Percentiles rank a stretch among this genome's conserved stretches.
phyloP scores from a whole-genome alignment of 208 protist genomes.

The Crithidia sp. region DNA sequence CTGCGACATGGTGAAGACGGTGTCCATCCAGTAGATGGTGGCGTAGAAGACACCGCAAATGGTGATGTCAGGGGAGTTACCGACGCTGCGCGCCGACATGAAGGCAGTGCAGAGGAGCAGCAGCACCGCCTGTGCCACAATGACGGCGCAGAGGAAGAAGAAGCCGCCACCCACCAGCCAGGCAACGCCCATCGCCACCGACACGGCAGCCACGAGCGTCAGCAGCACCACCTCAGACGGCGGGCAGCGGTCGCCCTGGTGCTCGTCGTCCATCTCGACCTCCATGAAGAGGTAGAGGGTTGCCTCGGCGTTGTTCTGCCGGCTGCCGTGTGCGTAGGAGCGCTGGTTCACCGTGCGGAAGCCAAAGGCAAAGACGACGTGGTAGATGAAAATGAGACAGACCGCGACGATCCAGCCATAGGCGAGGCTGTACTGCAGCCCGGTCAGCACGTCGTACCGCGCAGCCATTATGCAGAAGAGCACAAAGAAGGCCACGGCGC shows the following conservation, averaged over 20 bases:
- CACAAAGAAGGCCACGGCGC: constrained; percentile 51
- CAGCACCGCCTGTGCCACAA: constrained; percentile 41
- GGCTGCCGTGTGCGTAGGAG: constrained; percentile 57
- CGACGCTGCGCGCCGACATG: constrained; percentile 35
- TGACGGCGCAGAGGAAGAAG: constrained; percentile 47
- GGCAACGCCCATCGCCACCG: constrained; percentile 53
- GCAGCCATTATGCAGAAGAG: constrained; percentile 62
- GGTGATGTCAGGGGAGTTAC: constrained; percentile 42
- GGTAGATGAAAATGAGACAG: constrained; percentile 62
- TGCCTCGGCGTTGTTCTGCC: constrained; percentile 54
- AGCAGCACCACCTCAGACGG: constrained; percentile 48
- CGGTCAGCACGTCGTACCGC: constrained; percentile 48
- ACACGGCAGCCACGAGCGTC: constrained; percentile 30
- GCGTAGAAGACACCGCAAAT: constrained; percentile 51
- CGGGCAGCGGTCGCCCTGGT: constrained; percentile 22
- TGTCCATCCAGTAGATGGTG: constrained; percentile 57
- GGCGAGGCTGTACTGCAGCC: constrained; percentile 67
- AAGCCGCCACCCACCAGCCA: constrained; percentile 47
- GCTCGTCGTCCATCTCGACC: constrained; percentile 49
- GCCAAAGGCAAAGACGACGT: constrained; percentile 65
- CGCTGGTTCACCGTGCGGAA: constrained; percentile 38
- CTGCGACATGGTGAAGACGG: constrained; percentile 52
- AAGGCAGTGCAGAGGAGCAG: constrained; percentile 42
- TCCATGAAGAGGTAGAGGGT: constrained; percentile 63
- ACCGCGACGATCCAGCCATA: constrained; percentile 73